phyloP scores from a whole-genome alignment of 2,329 filamentous ascomycete genomes.

The Aureobasidium uvarum region DNA sequence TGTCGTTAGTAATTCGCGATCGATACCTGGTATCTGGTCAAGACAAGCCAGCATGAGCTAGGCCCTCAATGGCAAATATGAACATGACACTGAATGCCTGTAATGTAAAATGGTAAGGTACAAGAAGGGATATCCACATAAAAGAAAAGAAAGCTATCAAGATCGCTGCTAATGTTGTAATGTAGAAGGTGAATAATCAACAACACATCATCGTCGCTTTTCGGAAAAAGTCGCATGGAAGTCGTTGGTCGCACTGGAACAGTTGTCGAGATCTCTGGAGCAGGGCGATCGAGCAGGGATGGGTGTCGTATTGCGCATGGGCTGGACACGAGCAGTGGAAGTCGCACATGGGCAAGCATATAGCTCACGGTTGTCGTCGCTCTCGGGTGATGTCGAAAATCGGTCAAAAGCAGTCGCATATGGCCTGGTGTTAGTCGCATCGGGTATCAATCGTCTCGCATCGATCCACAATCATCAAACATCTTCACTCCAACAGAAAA shows the following conservation, averaged over 20 bases:
- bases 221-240: constrained; percentile 10
- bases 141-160: constrained; percentile 23
- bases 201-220: constrained; percentile 11
- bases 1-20: background rate
- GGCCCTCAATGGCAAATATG: background rate
- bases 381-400: background rate
- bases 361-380: constrained; percentile 21
- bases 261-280: background rate
- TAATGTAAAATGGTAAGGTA: constrained; percentile 18
- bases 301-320: constrained; percentile 3
- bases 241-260: constrained; percentile 8
- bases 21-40: background rate
- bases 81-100: constrained; percentile 21
- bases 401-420: constrained; percentile 6
- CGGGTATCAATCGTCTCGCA: constrained; percentile 10
- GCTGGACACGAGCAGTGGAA: background rate
- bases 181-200: background rate
- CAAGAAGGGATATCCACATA: constrained; percentile 25
- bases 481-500: constrained; percentile 9
- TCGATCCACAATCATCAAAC: constrained; percentile 11
- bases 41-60: background rate
- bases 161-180: background rate
- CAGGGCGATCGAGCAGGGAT: background rate
- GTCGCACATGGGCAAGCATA: constrained; percentile 16
- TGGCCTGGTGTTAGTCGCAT: constrained; percentile 20